Base-by-base conservation (phyloP, 2,329 filamentous ascomycete genomes). In the Myriosclerotinia duriaeana region DNA sequence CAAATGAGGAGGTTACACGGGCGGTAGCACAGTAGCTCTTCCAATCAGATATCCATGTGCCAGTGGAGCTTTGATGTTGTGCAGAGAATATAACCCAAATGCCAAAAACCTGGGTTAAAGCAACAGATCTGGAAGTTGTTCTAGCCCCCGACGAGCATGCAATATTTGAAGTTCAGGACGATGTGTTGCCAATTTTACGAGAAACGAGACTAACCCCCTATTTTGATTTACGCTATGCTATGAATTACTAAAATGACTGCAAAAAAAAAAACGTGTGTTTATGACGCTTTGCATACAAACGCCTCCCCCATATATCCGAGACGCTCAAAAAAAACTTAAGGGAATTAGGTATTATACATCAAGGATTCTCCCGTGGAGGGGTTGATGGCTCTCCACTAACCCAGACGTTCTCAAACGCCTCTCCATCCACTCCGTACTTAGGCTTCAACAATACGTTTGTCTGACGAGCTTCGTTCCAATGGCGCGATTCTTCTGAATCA, bases 401-500 rank as follows among this genome's bases (percentile, higher is more conserved):
- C 76, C 76, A 78, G 30, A 78, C 75, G 66, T 78, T 77, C 64
- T 77, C 76, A 61, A 77, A 75, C 15, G 68, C 74, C 66, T 75
- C 76, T 20, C 73, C 75, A 52, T 74, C 74, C 48, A 66, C 34
- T 26, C 75, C 75, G 64, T 78, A 78, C 53, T 77, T 77, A 11
- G 76, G 75, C 40, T 74, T 75, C 11, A 76, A 61, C n/a, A 72
- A 26, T 9, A 72, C 63, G 7, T 68, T 68, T 17, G 69, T 61
- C 62, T 73, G 68, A 38, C 64, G 64, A n/a, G 67, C 66, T 64
- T 75, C 66, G 70, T 80, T 77, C 81, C 82, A 84, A 36, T 78
- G 76, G 54, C 70, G 70, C 15, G 79, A 78, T 68, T 82, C 80
- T 65, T 80, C 78, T 4, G 78, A 78, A 34, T 78, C 75, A 46